Percentiles rank a stretch among this genome's conserved stretches.
These are phyloP conservation scores for Solanum acaule DNA, from an alignment of 257 asterid genomes.

Conservation along the genomic window DNA sequence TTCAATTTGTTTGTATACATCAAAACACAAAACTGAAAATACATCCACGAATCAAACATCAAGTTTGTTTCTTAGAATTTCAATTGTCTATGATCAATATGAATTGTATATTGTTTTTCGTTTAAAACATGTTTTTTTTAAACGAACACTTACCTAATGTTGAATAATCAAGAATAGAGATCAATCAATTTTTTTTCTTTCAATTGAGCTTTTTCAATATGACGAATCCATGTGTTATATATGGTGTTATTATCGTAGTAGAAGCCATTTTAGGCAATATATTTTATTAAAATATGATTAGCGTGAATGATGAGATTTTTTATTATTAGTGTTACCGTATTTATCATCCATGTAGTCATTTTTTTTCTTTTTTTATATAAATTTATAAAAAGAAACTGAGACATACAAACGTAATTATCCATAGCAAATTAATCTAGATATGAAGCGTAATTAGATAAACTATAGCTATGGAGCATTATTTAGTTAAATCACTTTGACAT, in stretches of 20 bases:
- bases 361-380: too few species aligned
- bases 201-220: not conserved
- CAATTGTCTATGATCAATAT: not conserved
- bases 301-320: not conserved
- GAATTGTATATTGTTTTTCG: not conserved
- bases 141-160: not conserved
- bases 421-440: not conserved
- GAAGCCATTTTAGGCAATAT: not conserved
- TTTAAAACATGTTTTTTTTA: not conserved
- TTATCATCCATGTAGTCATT: too few species aligned
- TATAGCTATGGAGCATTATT: too few species aligned
- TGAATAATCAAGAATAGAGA: not conserved
- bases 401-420: not conserved
- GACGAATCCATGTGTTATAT: not conserved
- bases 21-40: not conserved
- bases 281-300: too few species aligned
- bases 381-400: not conserved
- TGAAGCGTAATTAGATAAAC: too few species aligned
- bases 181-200: too few species aligned
- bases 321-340: too few species aligned
- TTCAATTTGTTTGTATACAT: too few species aligned
- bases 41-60: not conserved
- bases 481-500: not conserved
- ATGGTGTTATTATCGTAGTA: not conserved
- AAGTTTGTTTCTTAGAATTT: not conserved